Conservation (phyloP, 805 yeast species). For the Kregervanrija delftensis region DNA sequence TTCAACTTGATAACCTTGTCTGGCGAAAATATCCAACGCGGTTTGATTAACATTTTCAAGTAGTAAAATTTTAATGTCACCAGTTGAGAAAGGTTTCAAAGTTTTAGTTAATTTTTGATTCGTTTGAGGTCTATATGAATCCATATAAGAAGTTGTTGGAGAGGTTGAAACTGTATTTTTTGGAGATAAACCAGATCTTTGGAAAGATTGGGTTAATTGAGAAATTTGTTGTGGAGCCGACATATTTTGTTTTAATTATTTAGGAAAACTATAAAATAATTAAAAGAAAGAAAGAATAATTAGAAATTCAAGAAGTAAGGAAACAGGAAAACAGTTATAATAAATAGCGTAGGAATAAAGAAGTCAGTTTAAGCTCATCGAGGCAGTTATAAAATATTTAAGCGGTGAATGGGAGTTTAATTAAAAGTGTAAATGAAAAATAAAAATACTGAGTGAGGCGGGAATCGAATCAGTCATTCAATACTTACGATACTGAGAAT, state of each 20-base stretch:
- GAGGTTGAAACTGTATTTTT: conserved; percentile 77
- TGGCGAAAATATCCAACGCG: conserved; percentile 76
- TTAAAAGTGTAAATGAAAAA: too few species aligned
- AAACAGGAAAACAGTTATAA: too few species aligned
- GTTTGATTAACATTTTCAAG: conserved; percentile 92
- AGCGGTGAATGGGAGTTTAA: too few species aligned
- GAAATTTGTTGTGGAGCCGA: conserved; percentile 62
- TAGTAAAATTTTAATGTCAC: conserved; percentile 85
- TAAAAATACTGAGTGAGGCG: too few species aligned
- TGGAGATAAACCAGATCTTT: conserved; percentile 39
- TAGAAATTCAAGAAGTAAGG: too few species aligned
- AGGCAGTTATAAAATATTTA: too few species aligned
- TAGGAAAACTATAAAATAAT: not conserved
- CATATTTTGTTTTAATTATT: conserved; percentile 33
- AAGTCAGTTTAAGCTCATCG: too few species aligned
- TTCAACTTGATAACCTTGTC: conserved; percentile 97
- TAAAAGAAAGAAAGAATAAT: not conserved
- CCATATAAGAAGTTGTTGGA: conserved; percentile 64
- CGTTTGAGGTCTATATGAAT: conserved; percentile 39
- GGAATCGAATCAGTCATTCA: too few species aligned
- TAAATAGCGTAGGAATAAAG: too few species aligned
- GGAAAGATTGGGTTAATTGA: conserved; percentile 46
- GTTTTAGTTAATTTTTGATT: conserved; percentile 51
- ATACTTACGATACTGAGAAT: too few species aligned
- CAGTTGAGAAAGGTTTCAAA: conserved; percentile 91